These are phyloP conservation scores for Trichophyton rubrum DNA, from an alignment of 2,329 filamentous ascomycete species.

Conservation along the genomic window DNA sequence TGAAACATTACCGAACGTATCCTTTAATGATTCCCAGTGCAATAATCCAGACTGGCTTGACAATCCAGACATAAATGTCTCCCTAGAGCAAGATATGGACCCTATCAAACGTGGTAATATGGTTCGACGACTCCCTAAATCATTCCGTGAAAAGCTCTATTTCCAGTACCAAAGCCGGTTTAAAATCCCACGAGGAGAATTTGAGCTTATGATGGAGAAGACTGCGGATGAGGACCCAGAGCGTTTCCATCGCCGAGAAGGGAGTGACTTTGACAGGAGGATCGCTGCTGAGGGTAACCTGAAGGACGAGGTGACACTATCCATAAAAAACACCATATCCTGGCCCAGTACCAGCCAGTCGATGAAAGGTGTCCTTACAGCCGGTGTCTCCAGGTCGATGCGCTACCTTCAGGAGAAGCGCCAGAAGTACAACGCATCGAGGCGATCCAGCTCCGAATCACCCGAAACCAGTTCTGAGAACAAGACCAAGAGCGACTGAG, in stretches of 20 bases:
- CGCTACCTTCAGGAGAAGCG: constrained; percentile 76
- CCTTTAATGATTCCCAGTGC: constrained; percentile 55
- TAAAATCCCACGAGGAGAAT: constrained; percentile 69
- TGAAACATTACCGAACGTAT: constrained; percentile 76
- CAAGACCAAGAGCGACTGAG: not conserved
- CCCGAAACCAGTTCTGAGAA: not conserved
- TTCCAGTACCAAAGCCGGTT: constrained; percentile 91
- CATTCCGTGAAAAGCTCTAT: constrained; percentile 81
- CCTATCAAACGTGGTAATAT: constrained; percentile 85
- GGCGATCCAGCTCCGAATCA: not conserved
- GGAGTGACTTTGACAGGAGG: constrained; percentile 71
- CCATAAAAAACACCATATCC: constrained; percentile 75
- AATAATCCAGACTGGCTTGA: constrained; percentile 50
- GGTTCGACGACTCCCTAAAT: constrained; percentile 77
- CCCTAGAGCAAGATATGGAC: constrained; percentile 81
- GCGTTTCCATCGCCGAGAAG: constrained; percentile 60
- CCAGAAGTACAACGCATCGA: constrained; percentile 1
- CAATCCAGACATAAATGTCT: constrained; percentile 51
- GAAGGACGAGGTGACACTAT: constrained; percentile 55
- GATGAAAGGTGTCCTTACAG: constrained; percentile 69
- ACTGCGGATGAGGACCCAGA: constrained; percentile 53
- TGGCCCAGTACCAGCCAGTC: constrained; percentile 89
- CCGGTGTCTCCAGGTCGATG: constrained; percentile 56
- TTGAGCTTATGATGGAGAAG: constrained; percentile 71
- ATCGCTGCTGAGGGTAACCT: constrained; percentile 64